Percentiles rank a stretch among this genome's conserved stretches.
These are phyloP conservation scores for Protea cynaroides DNA, from an alignment of 164 flowering plant species.

Conservation along the genomic window DNA sequence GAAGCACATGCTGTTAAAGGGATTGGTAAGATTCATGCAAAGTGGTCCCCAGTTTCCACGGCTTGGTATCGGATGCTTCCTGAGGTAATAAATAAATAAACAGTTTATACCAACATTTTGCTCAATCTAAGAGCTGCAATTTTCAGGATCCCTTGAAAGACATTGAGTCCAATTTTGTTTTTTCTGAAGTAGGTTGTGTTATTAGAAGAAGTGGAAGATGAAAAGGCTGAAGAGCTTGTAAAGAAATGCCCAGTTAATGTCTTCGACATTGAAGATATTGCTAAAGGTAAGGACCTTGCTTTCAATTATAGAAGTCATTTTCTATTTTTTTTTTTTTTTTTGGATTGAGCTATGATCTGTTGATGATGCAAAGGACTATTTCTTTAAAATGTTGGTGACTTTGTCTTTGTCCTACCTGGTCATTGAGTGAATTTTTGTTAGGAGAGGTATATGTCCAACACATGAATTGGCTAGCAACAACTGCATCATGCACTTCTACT, in stretches of 20 bases:
- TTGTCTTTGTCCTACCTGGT: no score
- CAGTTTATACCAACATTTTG: neutral
- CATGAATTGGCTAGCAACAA: no score
- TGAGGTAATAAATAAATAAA: conserved; percentile 52
- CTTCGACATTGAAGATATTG: conserved; percentile 88
- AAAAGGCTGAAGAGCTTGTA: conserved; percentile 61
- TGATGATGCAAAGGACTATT: neutral
- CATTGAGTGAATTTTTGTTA: no score
- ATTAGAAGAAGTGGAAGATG: conserved; percentile 54
- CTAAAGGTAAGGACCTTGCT: conserved; percentile 38
- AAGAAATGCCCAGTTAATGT: conserved; percentile 73
- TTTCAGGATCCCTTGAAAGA: neutral
- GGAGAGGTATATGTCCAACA: no score
- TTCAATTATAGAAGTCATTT: neutral
- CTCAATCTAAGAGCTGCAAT: neutral
- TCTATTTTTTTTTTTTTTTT: no score
- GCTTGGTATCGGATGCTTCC: conserved; percentile 97
- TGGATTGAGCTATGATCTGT: no score
- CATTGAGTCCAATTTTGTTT: conserved; percentile 1
- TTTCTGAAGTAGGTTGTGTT: conserved; percentile 53
- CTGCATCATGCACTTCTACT: no score
- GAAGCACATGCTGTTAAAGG: conserved; percentile 98
- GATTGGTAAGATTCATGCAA: conserved; percentile 86
- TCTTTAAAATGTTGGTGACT: no score
- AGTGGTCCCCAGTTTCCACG: conserved; percentile 98